Percentiles rank a stretch among this genome's conserved stretches.
Evolutionary conservation across 805 yeast genomes (phyloP).

Genomic region (Barnettozyma populi): DNA sequence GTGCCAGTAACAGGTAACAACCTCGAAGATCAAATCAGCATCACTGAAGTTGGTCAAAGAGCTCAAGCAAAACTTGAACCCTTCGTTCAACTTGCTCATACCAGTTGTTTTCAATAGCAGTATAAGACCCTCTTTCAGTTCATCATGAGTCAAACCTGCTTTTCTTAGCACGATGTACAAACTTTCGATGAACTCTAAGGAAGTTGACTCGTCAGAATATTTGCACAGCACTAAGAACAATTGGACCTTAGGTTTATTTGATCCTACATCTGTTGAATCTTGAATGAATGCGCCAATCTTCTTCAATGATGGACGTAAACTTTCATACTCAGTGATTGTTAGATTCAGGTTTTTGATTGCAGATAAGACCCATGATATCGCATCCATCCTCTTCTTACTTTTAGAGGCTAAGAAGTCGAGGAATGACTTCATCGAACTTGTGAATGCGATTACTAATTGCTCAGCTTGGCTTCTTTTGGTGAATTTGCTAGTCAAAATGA

Average conservation of each 20-base stretch:
- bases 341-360: conserved; percentile 23
- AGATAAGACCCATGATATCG: conserved; percentile 29
- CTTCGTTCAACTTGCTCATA: conserved; percentile 6
- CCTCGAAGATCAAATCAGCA: conserved; percentile 19
- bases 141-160: conserved; percentile 12
- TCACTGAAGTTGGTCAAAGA: conserved; percentile 19
- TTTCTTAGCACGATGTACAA: conserved; percentile 31
- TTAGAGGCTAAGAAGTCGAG: not conserved
- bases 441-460: conserved; percentile 9
- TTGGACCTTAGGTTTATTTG: conserved; percentile 17
- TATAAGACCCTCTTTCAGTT: conserved; percentile 21
- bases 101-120: conserved; percentile 9
- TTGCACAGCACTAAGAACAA: conserved; percentile 27
- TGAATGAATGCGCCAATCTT: conserved; percentile 14
- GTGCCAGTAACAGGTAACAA: conserved; percentile 17
- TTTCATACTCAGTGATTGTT: conserved; percentile 3
- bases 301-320: conserved; percentile 8
- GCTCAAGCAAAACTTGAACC: conserved; percentile 15
- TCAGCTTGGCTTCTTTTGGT: not conserved
- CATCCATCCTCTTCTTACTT: not conserved
- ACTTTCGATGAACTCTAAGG: conserved; percentile 27
- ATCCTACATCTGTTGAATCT: not conserved
- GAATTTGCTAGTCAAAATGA: conserved; percentile 9
- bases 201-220: conserved; percentile 14
- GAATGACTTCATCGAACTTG: conserved; percentile 7